phyloP scores from a whole-genome alignment of 768 basidiomycete genomes.

The Leucosporidium yakuticum region DNA sequence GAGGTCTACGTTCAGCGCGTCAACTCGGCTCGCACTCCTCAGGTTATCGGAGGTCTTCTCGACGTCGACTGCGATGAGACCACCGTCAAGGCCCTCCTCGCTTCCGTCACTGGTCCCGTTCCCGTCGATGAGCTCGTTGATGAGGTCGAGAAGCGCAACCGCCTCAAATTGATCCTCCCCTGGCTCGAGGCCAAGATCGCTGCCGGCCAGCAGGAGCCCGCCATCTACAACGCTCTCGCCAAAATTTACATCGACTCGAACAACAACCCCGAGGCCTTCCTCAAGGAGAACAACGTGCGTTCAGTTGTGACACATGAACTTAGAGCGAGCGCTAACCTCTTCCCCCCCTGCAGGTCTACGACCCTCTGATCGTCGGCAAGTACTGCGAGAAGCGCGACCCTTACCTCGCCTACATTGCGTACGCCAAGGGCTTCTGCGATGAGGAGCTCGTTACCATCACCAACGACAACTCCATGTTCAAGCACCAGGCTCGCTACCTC shows the following conservation, averaged over 20 bases:
- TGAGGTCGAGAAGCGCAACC: conserved; percentile 92
- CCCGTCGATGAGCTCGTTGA: conserved; percentile 95
- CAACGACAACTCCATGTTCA: conserved; percentile 99
- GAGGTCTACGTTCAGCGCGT: conserved; percentile 99
- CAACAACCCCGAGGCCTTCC: conserved; percentile 93
- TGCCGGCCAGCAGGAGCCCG: conserved; percentile 85
- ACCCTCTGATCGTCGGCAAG: conserved; percentile 93
- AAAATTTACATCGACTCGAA: conserved; percentile 99
- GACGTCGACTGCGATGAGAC: conserved; percentile 97
- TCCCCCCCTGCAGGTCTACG: conserved; percentile 64
- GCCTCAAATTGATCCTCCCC: conserved; percentile 91
- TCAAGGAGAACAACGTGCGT: conserved; percentile 96
- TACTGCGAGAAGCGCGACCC: conserved; percentile 99
- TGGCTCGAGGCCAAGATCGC: conserved; percentile 94
- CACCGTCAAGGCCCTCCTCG: conserved; percentile 88
- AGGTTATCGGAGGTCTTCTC: conserved; percentile 90
- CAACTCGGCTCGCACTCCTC: conserved; percentile 92
- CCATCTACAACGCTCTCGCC: conserved; percentile 93
- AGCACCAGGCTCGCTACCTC: conserved; percentile 96
- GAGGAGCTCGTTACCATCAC: conserved; percentile 95
- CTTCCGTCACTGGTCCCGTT: conserved; percentile 92
- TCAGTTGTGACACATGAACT: no score
- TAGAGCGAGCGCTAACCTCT: background rate
- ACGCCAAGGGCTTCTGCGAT: conserved; percentile 97
- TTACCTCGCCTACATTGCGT: conserved; percentile 96